Evolutionary conservation across 306 rosid species (phyloP), one percentile per base, ranked within the genome.

Genomic region (Cucurbita argyrosperma): DNA sequence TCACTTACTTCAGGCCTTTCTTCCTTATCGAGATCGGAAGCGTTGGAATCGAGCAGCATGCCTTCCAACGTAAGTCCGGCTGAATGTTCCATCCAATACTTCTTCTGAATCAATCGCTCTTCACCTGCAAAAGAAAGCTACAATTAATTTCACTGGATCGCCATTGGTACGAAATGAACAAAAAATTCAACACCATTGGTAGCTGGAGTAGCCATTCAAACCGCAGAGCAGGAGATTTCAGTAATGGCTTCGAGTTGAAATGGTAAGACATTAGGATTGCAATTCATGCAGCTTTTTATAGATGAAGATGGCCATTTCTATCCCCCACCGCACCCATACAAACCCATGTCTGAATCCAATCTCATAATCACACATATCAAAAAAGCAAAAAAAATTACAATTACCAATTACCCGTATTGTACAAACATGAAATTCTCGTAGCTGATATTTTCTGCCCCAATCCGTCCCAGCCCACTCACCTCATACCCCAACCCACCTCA

Each of bases 41-140:
- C 99, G 59, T 91, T 85, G 71, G 99, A 94, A 51, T 94, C 99
- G 15, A 94, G 99, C 96, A 94, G 90, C 97, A 94, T 94, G 1
- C 95, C 83, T 84, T 94, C 99, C 0, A 94, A 83, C 0, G 99
- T 91, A 47, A 94, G 71, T 80, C 86, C 83, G 0, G 57, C 86
- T 0, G 96, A 82, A 76, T 94, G 90, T 79, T 89, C 89, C 9
- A 69, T 80, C 99, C 99, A 94, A 76, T 85, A 94, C 0, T 68
- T 84, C 87, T 89, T 94, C 84, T 91, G 99, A 52, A 87, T 51
- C 16, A 75, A 66, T 38, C 99, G 96, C 78, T 94, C 99, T 55
- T 76, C 54, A 16, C 76, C 88, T 84, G 58, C 76, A 55, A 2
- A 43, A 39, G 37, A 54, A 74, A 76, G 51, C 5, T 6, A 53